phyloP scores from a whole-genome alignment of 2,329 filamentous ascomycete genomes.

The Botrytis cinerea region DNA sequence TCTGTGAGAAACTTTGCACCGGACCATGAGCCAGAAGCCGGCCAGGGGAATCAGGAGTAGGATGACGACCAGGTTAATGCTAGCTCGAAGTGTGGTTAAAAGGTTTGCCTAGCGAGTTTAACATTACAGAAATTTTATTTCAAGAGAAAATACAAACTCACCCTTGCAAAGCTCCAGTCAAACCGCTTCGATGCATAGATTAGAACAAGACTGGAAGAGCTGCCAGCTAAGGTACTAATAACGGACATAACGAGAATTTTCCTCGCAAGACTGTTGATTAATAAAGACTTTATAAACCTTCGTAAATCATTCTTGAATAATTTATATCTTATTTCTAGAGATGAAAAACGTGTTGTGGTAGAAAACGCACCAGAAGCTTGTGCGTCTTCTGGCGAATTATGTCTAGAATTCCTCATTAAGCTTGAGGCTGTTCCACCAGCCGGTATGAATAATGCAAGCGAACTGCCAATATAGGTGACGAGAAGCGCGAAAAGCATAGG shows the following conservation, averaged over 20 bases:
- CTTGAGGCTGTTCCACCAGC: background rate
- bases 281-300: background rate
- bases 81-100: constrained; percentile 1
- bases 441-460: background rate
- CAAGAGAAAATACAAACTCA: background rate
- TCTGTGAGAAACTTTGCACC: background rate
- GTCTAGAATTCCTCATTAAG: background rate
- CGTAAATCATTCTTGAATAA: background rate
- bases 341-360: background rate
- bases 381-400: background rate
- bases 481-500: constrained; percentile 12
- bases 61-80: background rate
- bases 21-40: background rate
- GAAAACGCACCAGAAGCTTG: background rate
- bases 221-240: background rate
- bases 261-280: background rate
- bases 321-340: background rate
- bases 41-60: background rate
- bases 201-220: background rate
- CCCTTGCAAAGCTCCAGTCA: background rate
- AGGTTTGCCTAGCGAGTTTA: constrained; percentile 4
- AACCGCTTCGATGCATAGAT: background rate
- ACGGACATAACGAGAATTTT: background rate
- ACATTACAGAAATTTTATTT: background rate
- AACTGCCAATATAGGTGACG: constrained; percentile 6